Evolutionary conservation across 495 filamentous ascomycete species (phyloP), one percentile per base, ranked within the genome.

Genomic region (Tuber aestivum): DNA sequence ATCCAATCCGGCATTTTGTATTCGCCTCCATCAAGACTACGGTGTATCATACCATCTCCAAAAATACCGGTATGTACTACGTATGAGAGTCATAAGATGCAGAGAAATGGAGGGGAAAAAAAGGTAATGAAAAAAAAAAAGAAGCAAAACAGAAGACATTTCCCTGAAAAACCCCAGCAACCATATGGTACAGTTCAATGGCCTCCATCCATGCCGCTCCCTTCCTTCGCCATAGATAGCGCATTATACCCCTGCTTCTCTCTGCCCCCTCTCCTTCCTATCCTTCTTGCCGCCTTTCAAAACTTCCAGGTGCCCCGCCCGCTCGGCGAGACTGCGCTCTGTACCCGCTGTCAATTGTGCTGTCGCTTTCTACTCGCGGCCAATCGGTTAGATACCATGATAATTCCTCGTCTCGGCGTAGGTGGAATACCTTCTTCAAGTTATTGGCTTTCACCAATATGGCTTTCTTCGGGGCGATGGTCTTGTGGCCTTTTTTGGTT

Each of bases 301-400:
- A 83, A 93, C 56, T 83, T 94, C 92, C 77, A 93, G 79, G 87
- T 94, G 92, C 8, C 92, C 92, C 61, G 91, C 92, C 82, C 89
- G 90, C 70, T 88, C 84, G 8, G 89, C 92, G 37, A 94, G 85
- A 79, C 83, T 87, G 75, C 89, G 86, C 81, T 94, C 92, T 75
- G 91, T 93, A 84, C 87, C 87, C 0, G 86, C 85, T 6, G 87
- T 87, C 35, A 94, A 85, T 0, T 91, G 91, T 0, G 90, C 86
- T 0, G 89, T 86, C 71, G 90, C 85, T 88, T 92, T 92, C 91
- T 91, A 41, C 69, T 38, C 41, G 41, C 56, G 74, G 32, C 72
- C 45, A 68, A 38, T 38, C 12, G 65, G 23, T 71, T 50, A 14
- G 27, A 74, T 12, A n/a, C 21, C 12, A 27, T 73, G 37, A 75